Percentiles rank a stretch among this genome's conserved stretches.
Conservation (phyloP, 2,329 filamentous ascomycete species). For the Stachybotrys echinatus region DNA sequence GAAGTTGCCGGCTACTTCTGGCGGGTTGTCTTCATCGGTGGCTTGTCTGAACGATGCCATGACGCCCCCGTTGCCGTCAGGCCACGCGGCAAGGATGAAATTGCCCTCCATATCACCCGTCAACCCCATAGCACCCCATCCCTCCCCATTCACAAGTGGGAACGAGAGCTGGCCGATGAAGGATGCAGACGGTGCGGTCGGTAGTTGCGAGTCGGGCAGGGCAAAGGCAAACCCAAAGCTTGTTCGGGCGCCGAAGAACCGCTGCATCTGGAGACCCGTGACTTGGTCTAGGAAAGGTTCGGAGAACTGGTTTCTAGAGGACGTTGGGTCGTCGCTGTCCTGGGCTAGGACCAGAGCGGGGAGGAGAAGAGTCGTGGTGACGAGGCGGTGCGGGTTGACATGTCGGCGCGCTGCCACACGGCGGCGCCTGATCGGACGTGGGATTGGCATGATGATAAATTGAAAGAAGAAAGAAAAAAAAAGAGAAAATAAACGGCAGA, state of each 20-base stretch:
- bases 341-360: background rate
- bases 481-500: no score
- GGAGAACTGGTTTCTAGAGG: background rate
- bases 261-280: slow-evolving; percentile 28
- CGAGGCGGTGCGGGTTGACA: background rate
- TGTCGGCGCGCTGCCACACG: background rate
- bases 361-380: background rate
- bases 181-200: background rate
- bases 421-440: background rate
- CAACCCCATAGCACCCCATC: slow-evolving; percentile 40
- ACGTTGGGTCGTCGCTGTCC: background rate
- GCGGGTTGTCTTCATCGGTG: slow-evolving; percentile 35
- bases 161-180: slow-evolving; percentile 43
- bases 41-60: slow-evolving; percentile 38
- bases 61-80: slow-evolving; percentile 30
- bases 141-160: slow-evolving; percentile 29
- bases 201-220: slow-evolving; percentile 23
- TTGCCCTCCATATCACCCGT: slow-evolving; percentile 38
- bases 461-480: background rate
- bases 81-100: slow-evolving; percentile 38
- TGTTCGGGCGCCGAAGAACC: slow-evolving; percentile 31
- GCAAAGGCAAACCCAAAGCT: slow-evolving; percentile 37
- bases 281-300: slow-evolving; percentile 15
- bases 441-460: background rate
- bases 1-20: slow-evolving; percentile 35